phyloP scores from a whole-genome alignment of 2,329 filamentous ascomycete genomes.

The Tolypocladium tundrense region DNA sequence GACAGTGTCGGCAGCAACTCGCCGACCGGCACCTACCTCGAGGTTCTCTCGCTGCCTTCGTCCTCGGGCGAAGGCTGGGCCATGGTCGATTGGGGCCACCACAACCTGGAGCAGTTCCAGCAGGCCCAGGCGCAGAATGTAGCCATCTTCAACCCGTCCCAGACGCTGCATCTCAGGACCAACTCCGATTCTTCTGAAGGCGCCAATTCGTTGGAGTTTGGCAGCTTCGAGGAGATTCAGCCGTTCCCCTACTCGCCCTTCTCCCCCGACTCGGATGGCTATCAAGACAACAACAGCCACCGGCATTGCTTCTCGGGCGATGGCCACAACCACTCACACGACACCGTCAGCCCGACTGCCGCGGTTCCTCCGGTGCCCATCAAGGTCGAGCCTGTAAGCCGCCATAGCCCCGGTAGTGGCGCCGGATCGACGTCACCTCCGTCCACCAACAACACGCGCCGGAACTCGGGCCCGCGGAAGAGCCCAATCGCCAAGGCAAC shows the following conservation, averaged over 20 bases:
- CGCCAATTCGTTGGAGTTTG: constrained; percentile 54
- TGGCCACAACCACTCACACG: constrained; percentile 34
- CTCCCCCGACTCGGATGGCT: constrained; percentile 72
- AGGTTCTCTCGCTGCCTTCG: constrained; percentile 71
- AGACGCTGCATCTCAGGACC: constrained; percentile 80
- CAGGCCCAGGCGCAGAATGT: constrained; percentile 40
- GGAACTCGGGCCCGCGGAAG: constrained; percentile 62
- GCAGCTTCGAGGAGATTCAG: constrained; percentile 71
- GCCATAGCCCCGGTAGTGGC: constrained; percentile 50
- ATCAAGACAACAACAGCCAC: constrained; percentile 50
- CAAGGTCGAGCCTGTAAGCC: constrained; percentile 43
- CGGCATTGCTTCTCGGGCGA: constrained; percentile 54
- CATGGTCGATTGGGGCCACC: constrained; percentile 64
- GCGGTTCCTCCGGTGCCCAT: constrained; percentile 60
- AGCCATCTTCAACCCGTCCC: constrained; percentile 83
- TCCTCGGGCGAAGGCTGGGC: constrained; percentile 85
- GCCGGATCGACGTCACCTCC: constrained; percentile 51
- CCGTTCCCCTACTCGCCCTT: constrained; percentile 66
- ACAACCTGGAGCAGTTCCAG: constrained; percentile 51
- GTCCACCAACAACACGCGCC: constrained; percentile 49
- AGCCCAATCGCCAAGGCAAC: constrained; percentile 71
- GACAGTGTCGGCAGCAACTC: constrained; percentile 35
- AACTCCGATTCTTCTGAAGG: constrained; percentile 79
- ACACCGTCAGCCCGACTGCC: constrained; percentile 56
- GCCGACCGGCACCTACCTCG: constrained; percentile 53